Evolutionary conservation across 2,329 filamentous ascomycete genomes (phyloP).

Genomic region (Mycosphaerella sp.): DNA sequence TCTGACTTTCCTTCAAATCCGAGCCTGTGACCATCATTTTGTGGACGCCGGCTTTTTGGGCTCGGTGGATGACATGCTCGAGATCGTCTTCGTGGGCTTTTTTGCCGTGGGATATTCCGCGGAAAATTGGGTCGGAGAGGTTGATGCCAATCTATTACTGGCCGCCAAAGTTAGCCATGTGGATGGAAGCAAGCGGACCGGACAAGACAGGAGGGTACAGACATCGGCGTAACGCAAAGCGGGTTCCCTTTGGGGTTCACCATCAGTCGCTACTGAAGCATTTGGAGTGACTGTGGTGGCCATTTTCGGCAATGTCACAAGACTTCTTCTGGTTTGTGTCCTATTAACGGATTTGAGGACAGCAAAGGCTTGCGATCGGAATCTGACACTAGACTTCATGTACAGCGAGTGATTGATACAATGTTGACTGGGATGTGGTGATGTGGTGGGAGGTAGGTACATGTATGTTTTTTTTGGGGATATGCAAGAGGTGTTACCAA

Average conservation of each 20-base stretch:
- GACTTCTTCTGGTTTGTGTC: background rate
- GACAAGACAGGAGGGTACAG: constrained; percentile 7
- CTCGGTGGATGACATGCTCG: constrained; percentile 68
- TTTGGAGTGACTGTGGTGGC: constrained; percentile 2
- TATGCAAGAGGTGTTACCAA: background rate
- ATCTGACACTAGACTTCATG: background rate
- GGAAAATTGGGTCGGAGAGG: constrained; percentile 84
- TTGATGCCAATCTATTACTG: constrained; percentile 75
- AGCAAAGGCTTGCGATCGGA: background rate
- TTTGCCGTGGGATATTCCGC: constrained; percentile 75
- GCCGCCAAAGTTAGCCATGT: background rate
- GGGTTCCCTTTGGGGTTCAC: background rate
- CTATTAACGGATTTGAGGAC: background rate
- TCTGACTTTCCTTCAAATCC: constrained; percentile 68
- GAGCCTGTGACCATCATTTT: constrained; percentile 95
- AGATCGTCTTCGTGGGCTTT: constrained; percentile 69
- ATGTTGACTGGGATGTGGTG: background rate
- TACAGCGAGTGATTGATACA: background rate
- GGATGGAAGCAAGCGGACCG: background rate
- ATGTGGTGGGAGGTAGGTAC: background rate
- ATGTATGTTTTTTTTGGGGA: too few species aligned
- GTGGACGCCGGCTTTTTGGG: constrained; percentile 67
- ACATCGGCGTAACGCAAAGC: constrained; percentile 21
- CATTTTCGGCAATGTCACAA: background rate
- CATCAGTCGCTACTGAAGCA: background rate